Conservation (phyloP, 192 early-diverging fungal genomes). For the Umbelopsis isabellina region DNA sequence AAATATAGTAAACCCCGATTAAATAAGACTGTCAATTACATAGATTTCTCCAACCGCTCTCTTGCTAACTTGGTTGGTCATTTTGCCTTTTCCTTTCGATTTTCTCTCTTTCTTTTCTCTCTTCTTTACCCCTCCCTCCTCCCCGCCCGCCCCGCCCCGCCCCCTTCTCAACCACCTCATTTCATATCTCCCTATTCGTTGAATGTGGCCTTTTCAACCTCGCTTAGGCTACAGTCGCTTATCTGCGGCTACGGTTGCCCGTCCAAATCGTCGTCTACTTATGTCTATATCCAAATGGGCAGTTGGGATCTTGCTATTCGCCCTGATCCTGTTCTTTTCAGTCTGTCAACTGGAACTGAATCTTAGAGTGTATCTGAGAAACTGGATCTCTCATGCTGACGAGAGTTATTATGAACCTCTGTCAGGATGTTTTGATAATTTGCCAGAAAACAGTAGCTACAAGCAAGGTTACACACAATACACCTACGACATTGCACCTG, state of each 20-base stretch:
- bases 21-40: too few relatives aligned
- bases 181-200: neutral
- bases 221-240: conserved; percentile 9
- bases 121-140: conserved; percentile 1
- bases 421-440: conserved; percentile 39
- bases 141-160: neutral
- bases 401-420: conserved; percentile 36
- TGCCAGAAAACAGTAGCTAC: conserved; percentile 33
- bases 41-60: too few relatives aligned
- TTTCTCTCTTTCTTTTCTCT: neutral
- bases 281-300: conserved; percentile 5
- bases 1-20: too few relatives aligned
- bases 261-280: conserved; percentile 3
- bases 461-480: conserved; percentile 21
- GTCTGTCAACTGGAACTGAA: conserved; percentile 42
- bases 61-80: neutral
- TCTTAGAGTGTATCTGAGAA: conserved; percentile 38
- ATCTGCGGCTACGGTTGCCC: neutral
- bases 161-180: neutral
- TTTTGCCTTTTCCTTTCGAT: neutral
- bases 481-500: conserved; percentile 35
- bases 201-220: conserved; percentile 18
- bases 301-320: neutral
- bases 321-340: neutral
- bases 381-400: conserved; percentile 46